Evolutionary conservation across 2,329 filamentous ascomycete genomes (phyloP), one percentile per base, ranked within the genome.

Genomic region (Celoporthe dispersa): DNA sequence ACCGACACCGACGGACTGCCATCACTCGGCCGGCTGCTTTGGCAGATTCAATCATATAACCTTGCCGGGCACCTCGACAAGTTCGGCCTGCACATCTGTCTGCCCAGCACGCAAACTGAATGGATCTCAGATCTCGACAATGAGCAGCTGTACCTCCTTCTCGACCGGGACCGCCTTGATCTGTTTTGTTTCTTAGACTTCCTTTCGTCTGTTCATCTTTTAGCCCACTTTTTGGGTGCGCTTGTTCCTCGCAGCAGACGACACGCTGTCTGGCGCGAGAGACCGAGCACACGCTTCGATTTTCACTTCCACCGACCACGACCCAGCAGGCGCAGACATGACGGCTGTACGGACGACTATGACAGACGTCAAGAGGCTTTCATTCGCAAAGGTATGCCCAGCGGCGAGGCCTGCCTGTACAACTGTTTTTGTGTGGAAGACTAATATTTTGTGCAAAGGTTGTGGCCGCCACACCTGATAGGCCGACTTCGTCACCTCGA

Each of bases 321-420:
- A 48, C 55, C n/a, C 37, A 37, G 60, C 74, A 73, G 69, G 71
- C 71, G 67, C 70, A 68, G 76, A 73, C 73, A 87, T 87, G 85
- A 82, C 85, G 72, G 81, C 84, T 62, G 78, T 82, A 68, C 81
- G 82, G 69, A 77, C 78, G 76, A 79, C 84, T 74, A 79, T 83
- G 74, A 76, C 83, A 72, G 85, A 86, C 74, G 73, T 82, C 68
- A 81, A 82, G 67, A 89, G 88, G 80, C 86, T 90, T 75, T 93
- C 91, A 59, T 94, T 94, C 84, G 92, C 92, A 81, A 94, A 92
- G 87, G 92, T 93, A 83, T 70, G 84, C 75, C 71, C 53, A 44
- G 64, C 48, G 25, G 61, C 64, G 25, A 28, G n/a, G 35, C 31
- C 19, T 28, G 14, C 60, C 22, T 61, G 16, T 39, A 12, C 14